phyloP scores from a whole-genome alignment of 495 filamentous ascomycete species.

The Viridothelium virens region DNA sequence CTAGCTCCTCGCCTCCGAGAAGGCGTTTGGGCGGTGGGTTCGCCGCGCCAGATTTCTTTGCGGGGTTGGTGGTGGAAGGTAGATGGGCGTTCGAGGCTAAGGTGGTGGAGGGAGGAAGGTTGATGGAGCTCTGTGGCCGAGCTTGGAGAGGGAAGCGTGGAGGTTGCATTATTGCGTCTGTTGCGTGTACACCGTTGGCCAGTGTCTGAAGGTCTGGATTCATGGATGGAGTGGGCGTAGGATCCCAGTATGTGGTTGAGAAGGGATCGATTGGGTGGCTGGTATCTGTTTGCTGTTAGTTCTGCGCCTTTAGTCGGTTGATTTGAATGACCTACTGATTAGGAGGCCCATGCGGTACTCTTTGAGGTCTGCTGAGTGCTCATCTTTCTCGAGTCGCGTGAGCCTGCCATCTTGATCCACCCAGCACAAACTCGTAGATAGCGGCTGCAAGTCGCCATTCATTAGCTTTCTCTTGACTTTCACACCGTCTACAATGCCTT shows the following conservation, averaged over 20 bases:
- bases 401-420: slow-evolving; percentile 48
- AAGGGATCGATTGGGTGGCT: slow-evolving; percentile 71
- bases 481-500: slow-evolving; percentile 34
- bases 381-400: slow-evolving; percentile 36
- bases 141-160: slow-evolving; percentile 35
- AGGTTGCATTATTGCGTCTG: slow-evolving; percentile 32
- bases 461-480: slow-evolving; percentile 40
- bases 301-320: slow-evolving; percentile 3
- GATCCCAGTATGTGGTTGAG: slow-evolving; percentile 70
- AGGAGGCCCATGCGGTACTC: slow-evolving; percentile 53
- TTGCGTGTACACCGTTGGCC: background rate
- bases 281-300: slow-evolving; percentile 31
- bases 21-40: slow-evolving; percentile 38
- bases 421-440: slow-evolving; percentile 74
- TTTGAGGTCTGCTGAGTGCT: slow-evolving; percentile 39
- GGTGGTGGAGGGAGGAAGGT: slow-evolving; percentile 13
- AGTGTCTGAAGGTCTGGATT: slow-evolving; percentile 5
- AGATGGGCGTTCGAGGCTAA: background rate
- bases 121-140: slow-evolving; percentile 14
- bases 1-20: slow-evolving; percentile 54
- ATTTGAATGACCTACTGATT: slow-evolving; percentile 17
- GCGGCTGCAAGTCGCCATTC: slow-evolving; percentile 65
- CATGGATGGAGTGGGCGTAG: slow-evolving; percentile 16
- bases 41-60: slow-evolving; percentile 10
- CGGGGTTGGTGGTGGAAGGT: slow-evolving; percentile 8